These are phyloP conservation scores for Podaxis sp. DNA, from an alignment of 768 basidiomycete genomes.

Conservation along the genomic window DNA sequence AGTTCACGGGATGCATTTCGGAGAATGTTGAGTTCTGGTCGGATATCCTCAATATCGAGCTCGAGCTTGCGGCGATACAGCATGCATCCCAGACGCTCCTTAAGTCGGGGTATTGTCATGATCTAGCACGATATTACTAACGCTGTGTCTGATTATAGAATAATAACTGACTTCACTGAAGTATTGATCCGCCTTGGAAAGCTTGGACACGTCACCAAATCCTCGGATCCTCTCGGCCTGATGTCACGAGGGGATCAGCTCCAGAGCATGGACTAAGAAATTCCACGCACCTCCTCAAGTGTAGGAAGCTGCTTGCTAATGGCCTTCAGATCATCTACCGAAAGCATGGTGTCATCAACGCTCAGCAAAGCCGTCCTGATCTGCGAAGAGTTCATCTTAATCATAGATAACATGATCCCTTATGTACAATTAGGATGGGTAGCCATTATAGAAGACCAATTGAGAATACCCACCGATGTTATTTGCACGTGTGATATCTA, in stretches of 20 bases:
- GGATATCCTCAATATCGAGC: slow-evolving; percentile 78
- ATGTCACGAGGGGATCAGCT: neutral
- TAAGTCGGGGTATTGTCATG: slow-evolving; percentile 72
- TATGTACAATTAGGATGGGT: neutral
- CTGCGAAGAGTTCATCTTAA: slow-evolving; percentile 62
- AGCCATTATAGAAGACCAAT: neutral
- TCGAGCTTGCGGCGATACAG: slow-evolving; percentile 81
- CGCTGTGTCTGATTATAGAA: neutral
- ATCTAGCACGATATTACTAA: slow-evolving; percentile 45
- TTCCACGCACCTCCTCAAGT: slow-evolving; percentile 66
- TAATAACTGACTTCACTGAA: slow-evolving; percentile 57
- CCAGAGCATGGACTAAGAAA: neutral
- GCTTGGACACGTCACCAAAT: slow-evolving; percentile 69
- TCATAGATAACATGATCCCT: slow-evolving; percentile 85
- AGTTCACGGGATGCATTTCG: slow-evolving; percentile 72
- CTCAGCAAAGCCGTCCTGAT: slow-evolving; percentile 74
- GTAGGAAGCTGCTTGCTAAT: slow-evolving; percentile 79
- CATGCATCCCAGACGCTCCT: slow-evolving; percentile 78
- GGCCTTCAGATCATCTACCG: slow-evolving; percentile 74
- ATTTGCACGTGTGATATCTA: slow-evolving; percentile 82
- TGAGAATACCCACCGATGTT: slow-evolving; percentile 61
- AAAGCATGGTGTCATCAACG: slow-evolving; percentile 66
- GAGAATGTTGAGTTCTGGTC: slow-evolving; percentile 76
- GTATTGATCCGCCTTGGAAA: slow-evolving; percentile 85
- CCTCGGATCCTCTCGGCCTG: slow-evolving; percentile 66